Evolutionary conservation across 2,329 filamentous ascomycete genomes (phyloP).

Genomic region (Exophiala xenobiotica): DNA sequence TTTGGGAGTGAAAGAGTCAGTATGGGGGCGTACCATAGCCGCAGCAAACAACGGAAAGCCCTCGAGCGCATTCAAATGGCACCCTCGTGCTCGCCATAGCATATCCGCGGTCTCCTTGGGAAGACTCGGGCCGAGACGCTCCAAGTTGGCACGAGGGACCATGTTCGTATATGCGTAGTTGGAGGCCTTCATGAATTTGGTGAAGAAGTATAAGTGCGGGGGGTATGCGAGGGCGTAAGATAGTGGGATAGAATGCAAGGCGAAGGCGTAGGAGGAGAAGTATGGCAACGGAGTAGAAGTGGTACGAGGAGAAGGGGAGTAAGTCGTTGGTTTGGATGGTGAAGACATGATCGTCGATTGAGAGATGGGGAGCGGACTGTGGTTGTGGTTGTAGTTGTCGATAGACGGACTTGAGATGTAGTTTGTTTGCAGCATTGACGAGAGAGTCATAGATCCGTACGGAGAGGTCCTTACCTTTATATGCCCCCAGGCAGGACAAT

Average conservation of each 20-base stretch:
- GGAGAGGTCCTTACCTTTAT: slow-evolving; percentile 1
- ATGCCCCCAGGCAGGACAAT: neutral
- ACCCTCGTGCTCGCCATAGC: slow-evolving; percentile 34
- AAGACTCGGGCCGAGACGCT: slow-evolving; percentile 33
- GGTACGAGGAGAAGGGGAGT: too few species aligned
- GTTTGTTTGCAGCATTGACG: neutral
- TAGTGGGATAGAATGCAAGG: slow-evolving; percentile 35
- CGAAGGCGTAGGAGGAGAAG: slow-evolving; percentile 23
- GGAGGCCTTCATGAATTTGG: slow-evolving; percentile 36
- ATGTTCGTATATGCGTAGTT: slow-evolving; percentile 35
- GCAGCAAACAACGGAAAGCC: slow-evolving; percentile 38
- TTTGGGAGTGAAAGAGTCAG: too few species aligned
- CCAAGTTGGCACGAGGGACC: slow-evolving; percentile 36
- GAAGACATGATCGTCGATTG: too few species aligned
- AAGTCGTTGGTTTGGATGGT: too few species aligned
- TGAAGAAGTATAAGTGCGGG: slow-evolving; percentile 35
- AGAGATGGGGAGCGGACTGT: too few species aligned
- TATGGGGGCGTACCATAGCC: slow-evolving; percentile 37
- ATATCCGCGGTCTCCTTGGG: slow-evolving; percentile 26
- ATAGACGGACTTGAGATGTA: neutral
- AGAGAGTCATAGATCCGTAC: too few species aligned
- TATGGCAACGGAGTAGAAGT: neutral
- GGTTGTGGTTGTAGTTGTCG: neutral
- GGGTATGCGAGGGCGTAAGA: slow-evolving; percentile 35
- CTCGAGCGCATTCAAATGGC: slow-evolving; percentile 40